Evolutionary conservation across 345 rosid species (phyloP).

Genomic region (Ceriops zippeliana): DNA sequence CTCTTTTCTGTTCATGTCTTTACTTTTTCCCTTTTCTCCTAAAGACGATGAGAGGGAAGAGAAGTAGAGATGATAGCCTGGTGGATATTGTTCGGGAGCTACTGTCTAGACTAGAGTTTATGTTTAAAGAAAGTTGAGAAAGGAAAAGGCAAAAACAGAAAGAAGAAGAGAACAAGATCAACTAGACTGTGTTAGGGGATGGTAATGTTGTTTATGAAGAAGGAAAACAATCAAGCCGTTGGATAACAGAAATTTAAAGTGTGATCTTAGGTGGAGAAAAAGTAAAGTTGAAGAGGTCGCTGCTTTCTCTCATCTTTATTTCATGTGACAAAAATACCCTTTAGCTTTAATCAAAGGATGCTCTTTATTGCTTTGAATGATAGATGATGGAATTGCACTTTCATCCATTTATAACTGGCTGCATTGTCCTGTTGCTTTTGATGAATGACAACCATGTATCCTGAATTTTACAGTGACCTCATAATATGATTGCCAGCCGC

Average conservation of each 20-base stretch:
- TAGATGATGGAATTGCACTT: conserved; percentile 48
- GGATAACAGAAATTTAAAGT: conserved; percentile 53
- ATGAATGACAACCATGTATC: conserved; percentile 17
- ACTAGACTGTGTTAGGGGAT: neutral
- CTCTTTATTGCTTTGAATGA: conserved; percentile 50
- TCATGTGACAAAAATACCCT: conserved; percentile 45
- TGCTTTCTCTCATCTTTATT: conserved; percentile 15
- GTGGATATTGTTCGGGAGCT: conserved; percentile 14
- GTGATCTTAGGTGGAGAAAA: conserved; percentile 27
- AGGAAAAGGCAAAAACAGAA: neutral
- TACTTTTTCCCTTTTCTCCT: conserved; percentile 19
- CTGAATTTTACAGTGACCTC: neutral
- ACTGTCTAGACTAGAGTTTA: conserved; percentile 9
- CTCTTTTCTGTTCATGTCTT: conserved; percentile 22
- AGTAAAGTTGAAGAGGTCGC: conserved; percentile 38
- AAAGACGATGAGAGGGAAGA: conserved; percentile 23
- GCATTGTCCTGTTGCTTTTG: conserved; percentile 37
- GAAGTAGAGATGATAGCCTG: conserved; percentile 3
- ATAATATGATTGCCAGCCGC: conserved; percentile 6
- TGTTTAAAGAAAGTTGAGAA: conserved; percentile 16
- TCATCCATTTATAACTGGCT: conserved; percentile 39
- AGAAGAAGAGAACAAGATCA: neutral
- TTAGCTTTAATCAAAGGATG: conserved; percentile 49
- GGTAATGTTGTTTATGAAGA: conserved; percentile 2
- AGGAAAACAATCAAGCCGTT: conserved; percentile 26